Conservation (phyloP, 495 filamentous ascomycete genomes). For the Lophiotrema nucula region DNA sequence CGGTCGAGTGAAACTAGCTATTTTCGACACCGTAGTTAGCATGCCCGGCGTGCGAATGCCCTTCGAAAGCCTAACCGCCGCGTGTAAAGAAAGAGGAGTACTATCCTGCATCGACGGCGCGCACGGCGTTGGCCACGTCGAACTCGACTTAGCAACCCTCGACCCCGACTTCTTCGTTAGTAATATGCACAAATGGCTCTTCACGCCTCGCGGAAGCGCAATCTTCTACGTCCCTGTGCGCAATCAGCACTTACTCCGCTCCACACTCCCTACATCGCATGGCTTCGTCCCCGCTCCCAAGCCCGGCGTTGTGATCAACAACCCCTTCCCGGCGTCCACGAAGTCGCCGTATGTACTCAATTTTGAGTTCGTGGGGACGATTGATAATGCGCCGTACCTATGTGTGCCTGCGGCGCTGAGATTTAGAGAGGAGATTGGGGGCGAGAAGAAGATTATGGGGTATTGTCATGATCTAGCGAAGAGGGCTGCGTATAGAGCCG, state of each 20-base stretch:
- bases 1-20: slow-evolving; percentile 50
- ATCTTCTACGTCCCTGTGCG: slow-evolving; percentile 72
- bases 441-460: slow-evolving; percentile 64
- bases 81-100: slow-evolving; percentile 64
- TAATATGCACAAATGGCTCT: slow-evolving; percentile 93
- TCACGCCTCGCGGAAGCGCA: slow-evolving; percentile 75
- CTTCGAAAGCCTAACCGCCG: slow-evolving; percentile 62
- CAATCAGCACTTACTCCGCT: slow-evolving; percentile 72
- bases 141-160: slow-evolving; percentile 60
- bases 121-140: slow-evolving; percentile 77
- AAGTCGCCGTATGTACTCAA: slow-evolving; percentile 62
- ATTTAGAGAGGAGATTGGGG: slow-evolving; percentile 68
- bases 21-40: slow-evolving; percentile 79
- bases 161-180: slow-evolving; percentile 79
- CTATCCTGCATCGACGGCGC: slow-evolving; percentile 73
- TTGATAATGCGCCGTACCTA: slow-evolving; percentile 68
- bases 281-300: slow-evolving; percentile 47
- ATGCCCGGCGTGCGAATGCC: slow-evolving; percentile 76
- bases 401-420: slow-evolving; percentile 67
- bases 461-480: slow-evolving; percentile 60
- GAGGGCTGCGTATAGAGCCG: slow-evolving; percentile 57
- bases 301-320: slow-evolving; percentile 60
- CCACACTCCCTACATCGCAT: slow-evolving; percentile 71
- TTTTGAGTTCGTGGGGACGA: slow-evolving; percentile 77
- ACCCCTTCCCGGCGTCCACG: slow-evolving; percentile 48